phyloP scores from a whole-genome alignment of 371 early-diverging fungal species.

The Funneliformis caledonium region DNA sequence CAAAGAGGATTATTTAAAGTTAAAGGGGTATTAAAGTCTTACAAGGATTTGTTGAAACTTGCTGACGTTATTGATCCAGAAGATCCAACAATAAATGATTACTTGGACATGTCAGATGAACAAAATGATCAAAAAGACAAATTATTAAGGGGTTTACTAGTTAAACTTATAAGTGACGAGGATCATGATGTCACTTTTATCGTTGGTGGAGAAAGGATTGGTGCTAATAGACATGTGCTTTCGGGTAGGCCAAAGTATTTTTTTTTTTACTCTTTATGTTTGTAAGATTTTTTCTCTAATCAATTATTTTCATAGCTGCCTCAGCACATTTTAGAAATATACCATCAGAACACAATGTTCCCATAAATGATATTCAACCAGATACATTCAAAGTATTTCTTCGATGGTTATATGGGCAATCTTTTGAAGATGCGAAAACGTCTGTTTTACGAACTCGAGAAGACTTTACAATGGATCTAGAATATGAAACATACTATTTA shows the following conservation, averaged over 20 bases:
- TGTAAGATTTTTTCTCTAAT: too few species aligned
- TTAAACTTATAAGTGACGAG: neutral
- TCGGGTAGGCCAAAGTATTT: neutral
- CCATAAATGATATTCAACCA: neutral
- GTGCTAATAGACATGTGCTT: conserved; percentile 16
- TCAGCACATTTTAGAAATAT: neutral
- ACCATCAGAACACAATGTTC: neutral
- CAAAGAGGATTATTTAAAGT: neutral
- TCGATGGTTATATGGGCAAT: conserved; percentile 13
- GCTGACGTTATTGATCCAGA: neutral
- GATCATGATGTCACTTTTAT: conserved; percentile 9
- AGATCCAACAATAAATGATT: neutral
- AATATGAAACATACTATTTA: neutral
- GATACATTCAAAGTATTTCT: neutral
- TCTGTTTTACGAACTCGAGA: neutral
- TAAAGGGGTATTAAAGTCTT: neutral
- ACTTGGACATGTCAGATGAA: neutral
- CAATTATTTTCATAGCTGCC: neutral
- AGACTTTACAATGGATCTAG: neutral
- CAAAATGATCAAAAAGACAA: neutral
- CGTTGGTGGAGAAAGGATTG: neutral
- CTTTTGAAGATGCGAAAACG: neutral
- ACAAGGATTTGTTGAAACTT: neutral
- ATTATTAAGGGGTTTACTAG: neutral
- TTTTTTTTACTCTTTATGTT: too few species aligned